These are phyloP conservation scores for Lactarius indigo DNA, from an alignment of 768 basidiomycete genomes.

Conservation along the genomic window DNA sequence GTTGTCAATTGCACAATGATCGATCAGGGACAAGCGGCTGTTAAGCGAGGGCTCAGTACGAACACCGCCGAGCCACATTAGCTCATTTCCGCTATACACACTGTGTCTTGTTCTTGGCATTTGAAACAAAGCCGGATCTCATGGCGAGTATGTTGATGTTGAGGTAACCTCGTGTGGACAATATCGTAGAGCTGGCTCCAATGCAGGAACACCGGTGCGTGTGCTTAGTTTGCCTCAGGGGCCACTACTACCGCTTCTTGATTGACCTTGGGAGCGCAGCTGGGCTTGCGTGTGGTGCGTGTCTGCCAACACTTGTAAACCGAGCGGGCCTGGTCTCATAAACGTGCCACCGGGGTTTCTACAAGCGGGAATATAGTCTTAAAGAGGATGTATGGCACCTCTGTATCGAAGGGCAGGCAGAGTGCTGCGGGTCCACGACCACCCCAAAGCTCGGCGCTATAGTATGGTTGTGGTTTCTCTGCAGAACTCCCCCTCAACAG, in stretches of 20 bases:
- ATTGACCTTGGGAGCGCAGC: not conserved
- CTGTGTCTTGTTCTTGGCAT: not conserved
- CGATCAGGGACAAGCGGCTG: slow-evolving; percentile 12
- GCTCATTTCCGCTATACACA: not conserved
- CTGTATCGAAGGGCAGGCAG: not conserved
- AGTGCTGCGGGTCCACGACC: not conserved
- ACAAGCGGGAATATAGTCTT: not conserved
- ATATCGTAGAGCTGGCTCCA: not conserved
- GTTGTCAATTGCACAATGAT: slow-evolving; percentile 1
- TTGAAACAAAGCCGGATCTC: not conserved
- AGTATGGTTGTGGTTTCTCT: not conserved
- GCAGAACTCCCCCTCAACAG: not conserved
- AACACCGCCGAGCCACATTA: slow-evolving; percentile 6
- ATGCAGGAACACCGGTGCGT: not conserved
- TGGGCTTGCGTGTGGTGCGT: slow-evolving; percentile 3
- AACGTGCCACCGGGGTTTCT: not conserved
- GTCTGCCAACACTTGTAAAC: not conserved
- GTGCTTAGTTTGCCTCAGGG: not conserved
- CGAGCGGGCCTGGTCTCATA: not conserved
- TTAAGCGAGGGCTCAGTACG: slow-evolving; percentile 17
- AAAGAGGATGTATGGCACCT: not conserved
- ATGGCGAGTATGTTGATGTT: not conserved
- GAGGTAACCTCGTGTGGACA: not conserved
- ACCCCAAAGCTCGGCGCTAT: not conserved
- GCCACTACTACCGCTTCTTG: not conserved